phyloP scores from a whole-genome alignment of 2,329 filamentous ascomycete species.

The Paecilomyces variotii region DNA sequence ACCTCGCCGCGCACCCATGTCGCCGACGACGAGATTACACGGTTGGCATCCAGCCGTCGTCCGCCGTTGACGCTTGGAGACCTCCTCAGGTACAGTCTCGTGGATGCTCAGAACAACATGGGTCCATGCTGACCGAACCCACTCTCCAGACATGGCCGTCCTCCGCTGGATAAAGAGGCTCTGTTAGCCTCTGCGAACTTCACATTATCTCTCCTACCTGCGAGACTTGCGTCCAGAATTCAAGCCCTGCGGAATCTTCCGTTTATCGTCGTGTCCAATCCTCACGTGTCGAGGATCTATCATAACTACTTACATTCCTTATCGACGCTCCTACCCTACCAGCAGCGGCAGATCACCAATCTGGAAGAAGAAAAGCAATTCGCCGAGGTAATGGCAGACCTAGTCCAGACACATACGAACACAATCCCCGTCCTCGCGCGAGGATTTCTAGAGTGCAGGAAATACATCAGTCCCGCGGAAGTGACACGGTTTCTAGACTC shows the following conservation, averaged over 20 bases:
- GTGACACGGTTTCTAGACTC: constrained; percentile 92
- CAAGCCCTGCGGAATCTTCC: constrained; percentile 88
- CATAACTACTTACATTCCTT: constrained; percentile 92
- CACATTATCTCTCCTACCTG: constrained; percentile 82
- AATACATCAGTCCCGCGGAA: constrained; percentile 73
- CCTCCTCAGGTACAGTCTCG: constrained; percentile 64
- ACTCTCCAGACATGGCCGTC: constrained; percentile 58
- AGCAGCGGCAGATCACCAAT: constrained; percentile 61
- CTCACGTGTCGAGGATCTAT: constrained; percentile 89
- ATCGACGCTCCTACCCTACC: constrained; percentile 80
- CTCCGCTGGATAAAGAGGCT: constrained; percentile 70
- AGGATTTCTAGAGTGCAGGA: constrained; percentile 86
- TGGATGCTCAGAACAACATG: not conserved
- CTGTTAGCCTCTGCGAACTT: constrained; percentile 91
- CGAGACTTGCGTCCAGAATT: constrained; percentile 87
- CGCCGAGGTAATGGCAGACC: constrained; percentile 83
- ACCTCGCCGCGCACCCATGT: constrained; percentile 44
- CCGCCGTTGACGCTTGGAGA: constrained; percentile 80
- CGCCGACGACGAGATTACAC: constrained; percentile 68
- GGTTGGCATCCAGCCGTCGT: constrained; percentile 67
- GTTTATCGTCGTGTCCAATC: constrained; percentile 97
- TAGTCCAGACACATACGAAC: constrained; percentile 91
- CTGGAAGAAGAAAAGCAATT: constrained; percentile 85
- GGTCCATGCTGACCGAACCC: constrained; percentile 1
- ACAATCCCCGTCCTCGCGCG: constrained; percentile 88